These are phyloP conservation scores for Hypoxylon sp. DNA, from an alignment of 2,329 filamentous ascomycete species.

Conservation along the genomic window DNA sequence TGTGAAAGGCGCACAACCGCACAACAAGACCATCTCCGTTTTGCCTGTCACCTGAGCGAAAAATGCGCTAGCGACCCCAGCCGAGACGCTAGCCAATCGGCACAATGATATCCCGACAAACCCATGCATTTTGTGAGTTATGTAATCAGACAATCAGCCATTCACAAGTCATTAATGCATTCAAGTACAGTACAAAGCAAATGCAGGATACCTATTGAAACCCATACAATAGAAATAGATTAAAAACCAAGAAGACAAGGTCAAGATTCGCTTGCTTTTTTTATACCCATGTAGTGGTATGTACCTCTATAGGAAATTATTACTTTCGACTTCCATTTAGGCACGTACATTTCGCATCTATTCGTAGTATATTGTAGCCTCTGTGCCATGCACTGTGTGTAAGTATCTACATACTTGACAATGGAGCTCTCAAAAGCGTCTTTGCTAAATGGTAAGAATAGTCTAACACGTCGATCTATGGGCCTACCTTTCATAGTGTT, in stretches of 20 bases:
- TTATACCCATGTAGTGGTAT: neutral
- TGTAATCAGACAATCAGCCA: constrained; percentile 2
- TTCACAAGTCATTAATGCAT: constrained; percentile 6
- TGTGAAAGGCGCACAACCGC: constrained; percentile 54
- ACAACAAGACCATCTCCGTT: constrained; percentile 49
- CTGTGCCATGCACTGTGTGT: neutral
- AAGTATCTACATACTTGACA: no score
- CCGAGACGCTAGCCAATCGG: constrained; percentile 40
- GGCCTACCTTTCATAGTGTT: constrained; percentile 29
- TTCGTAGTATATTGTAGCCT: neutral
- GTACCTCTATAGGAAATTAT: neutral
- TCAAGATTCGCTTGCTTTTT: constrained; percentile 3
- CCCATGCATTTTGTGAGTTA: constrained; percentile 18
- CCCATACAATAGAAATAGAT: constrained; percentile 8
- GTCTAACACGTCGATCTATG: constrained; percentile 27
- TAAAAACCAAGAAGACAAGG: constrained; percentile 7
- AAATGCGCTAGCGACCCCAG: constrained; percentile 41
- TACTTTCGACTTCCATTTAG: neutral
- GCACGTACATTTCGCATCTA: neutral
- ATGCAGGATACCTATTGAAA: constrained; percentile 14
- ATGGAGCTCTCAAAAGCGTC: constrained; percentile 23
- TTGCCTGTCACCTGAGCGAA: constrained; percentile 53
- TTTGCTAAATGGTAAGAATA: constrained; percentile 21
- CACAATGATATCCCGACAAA: constrained; percentile 28
- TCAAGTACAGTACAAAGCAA: constrained; percentile 15